Evolutionary conservation across 495 filamentous ascomycete genomes (phyloP).

Genomic region (Elasticomyces elasticus): DNA sequence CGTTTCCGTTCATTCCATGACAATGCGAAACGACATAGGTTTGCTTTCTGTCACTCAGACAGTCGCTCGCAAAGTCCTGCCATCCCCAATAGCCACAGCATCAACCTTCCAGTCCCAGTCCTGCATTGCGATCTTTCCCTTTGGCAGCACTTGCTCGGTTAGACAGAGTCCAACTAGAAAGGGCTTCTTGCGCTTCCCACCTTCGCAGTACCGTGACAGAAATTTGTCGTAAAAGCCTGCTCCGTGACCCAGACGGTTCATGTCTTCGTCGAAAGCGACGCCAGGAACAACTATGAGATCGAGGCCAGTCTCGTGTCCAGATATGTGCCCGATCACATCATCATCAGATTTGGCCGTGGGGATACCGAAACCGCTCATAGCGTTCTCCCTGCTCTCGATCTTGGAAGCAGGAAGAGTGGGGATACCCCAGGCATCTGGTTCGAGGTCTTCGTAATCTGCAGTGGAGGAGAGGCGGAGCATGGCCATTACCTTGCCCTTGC

Average conservation of each 20-base stretch:
- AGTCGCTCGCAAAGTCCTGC: slow-evolving; percentile 11
- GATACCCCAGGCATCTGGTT: slow-evolving; percentile 83
- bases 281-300: slow-evolving; percentile 90
- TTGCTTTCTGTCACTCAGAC: too few relatives aligned
- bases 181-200: slow-evolving; percentile 46
- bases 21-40: too few relatives aligned
- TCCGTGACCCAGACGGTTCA: slow-evolving; percentile 80
- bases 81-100: slow-evolving; percentile 54
- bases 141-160: slow-evolving; percentile 69
- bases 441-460: slow-evolving; percentile 63
- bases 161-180: slow-evolving; percentile 73
- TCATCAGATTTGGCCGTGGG: too few relatives aligned
- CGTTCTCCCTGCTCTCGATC: slow-evolving; percentile 52
- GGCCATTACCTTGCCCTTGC: slow-evolving; percentile 56
- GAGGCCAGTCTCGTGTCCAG: too few relatives aligned
- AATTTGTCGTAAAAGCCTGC: slow-evolving; percentile 97
- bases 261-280: slow-evolving; percentile 73
- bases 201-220: slow-evolving; percentile 53
- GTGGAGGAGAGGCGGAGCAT: slow-evolving; percentile 72
- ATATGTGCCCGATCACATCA: too few relatives aligned
- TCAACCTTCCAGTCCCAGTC: slow-evolving; percentile 57
- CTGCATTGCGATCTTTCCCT: slow-evolving; percentile 55
- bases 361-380: slow-evolving; percentile 48
- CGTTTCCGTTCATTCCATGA: too few relatives aligned
- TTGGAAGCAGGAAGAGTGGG: slow-evolving; percentile 60